Conservation (phyloP, 2,329 filamentous ascomycete species). For the Xylariaceae sp. region DNA sequence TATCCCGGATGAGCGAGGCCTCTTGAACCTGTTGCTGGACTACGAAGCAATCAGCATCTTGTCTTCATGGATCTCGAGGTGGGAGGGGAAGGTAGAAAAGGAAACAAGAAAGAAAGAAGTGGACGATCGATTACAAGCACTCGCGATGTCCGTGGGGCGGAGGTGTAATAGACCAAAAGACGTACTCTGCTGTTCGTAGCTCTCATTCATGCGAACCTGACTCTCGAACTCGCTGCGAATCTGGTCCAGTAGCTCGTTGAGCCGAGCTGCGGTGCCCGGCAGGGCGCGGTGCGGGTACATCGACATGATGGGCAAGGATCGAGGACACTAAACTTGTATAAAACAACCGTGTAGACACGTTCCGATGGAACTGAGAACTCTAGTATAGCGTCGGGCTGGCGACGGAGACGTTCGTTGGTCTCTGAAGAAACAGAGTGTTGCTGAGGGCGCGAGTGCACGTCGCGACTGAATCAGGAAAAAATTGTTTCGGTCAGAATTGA, state of each 20-base stretch:
- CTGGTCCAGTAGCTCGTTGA: constrained; percentile 88
- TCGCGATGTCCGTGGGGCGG: background rate
- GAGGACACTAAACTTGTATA: constrained; percentile 1
- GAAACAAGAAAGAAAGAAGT: background rate
- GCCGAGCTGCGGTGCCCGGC: constrained; percentile 57
- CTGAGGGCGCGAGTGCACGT: constrained; percentile 4
- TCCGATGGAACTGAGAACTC: background rate
- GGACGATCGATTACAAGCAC: background rate
- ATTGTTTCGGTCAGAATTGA: constrained; percentile 1
- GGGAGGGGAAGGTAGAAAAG: background rate
- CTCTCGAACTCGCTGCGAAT: constrained; percentile 87
- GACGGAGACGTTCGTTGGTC: background rate
- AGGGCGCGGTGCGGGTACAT: constrained; percentile 94
- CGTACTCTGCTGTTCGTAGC: constrained; percentile 92
- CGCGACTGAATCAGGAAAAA: constrained; percentile 7
- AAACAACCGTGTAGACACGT: background rate
- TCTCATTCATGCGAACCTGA: constrained; percentile 73
- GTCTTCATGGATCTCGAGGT: background rate
- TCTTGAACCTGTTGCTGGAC: constrained; percentile 89
- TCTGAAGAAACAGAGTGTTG: background rate
- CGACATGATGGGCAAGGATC: constrained; percentile 42
- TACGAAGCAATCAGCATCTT: constrained; percentile 38
- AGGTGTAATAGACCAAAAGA: constrained; percentile 28
- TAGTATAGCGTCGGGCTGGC: background rate
- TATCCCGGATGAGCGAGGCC: constrained; percentile 88